phyloP scores from a whole-genome alignment of 1,284 basidiomycete species.

The Vanrija pseudolonga region DNA sequence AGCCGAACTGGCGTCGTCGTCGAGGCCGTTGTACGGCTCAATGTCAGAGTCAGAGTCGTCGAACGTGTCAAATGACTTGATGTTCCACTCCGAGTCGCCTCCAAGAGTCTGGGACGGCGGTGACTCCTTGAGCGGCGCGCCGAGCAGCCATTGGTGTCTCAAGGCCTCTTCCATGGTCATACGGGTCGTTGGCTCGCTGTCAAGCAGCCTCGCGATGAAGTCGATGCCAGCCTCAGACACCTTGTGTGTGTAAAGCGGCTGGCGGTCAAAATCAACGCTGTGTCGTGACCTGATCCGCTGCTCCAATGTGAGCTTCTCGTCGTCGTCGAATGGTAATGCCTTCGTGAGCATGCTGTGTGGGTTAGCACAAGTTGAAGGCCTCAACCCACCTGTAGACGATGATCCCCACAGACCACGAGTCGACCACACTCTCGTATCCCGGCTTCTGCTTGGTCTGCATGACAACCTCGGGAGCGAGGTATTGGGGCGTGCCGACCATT shows the following conservation, averaged over 20 bases:
- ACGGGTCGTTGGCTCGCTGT: slow-evolving; percentile 56
- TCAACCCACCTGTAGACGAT: slow-evolving; percentile 75
- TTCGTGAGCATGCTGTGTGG: slow-evolving; percentile 49
- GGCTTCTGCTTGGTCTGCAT: slow-evolving; percentile 58
- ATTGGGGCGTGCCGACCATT: slow-evolving; percentile 51
- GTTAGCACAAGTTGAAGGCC: neutral
- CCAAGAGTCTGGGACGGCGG: slow-evolving; percentile 25
- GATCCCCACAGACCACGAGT: slow-evolving; percentile 90
- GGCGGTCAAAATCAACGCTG: slow-evolving; percentile 64
- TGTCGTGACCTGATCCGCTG: slow-evolving; percentile 56
- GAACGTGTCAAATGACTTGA: slow-evolving; percentile 31
- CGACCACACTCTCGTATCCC: slow-evolving; percentile 77
- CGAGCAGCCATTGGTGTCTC: slow-evolving; percentile 62
- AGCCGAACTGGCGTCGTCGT: neutral
- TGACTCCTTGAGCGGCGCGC: slow-evolving; percentile 25
- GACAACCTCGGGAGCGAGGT: slow-evolving; percentile 60
- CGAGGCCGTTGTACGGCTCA: slow-evolving; percentile 1
- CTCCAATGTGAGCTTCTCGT: slow-evolving; percentile 36
- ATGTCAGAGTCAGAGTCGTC: slow-evolving; percentile 7
- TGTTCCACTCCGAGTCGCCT: slow-evolving; percentile 40
- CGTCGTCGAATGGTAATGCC: slow-evolving; percentile 48
- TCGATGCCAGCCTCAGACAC: slow-evolving; percentile 42
- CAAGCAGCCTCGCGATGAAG: slow-evolving; percentile 56
- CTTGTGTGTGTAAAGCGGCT: slow-evolving; percentile 46
- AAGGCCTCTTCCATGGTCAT: slow-evolving; percentile 61